These are phyloP conservation scores for Citrus cavaleriei DNA, from an alignment of 345 rosid species.

Conservation along the genomic window DNA sequence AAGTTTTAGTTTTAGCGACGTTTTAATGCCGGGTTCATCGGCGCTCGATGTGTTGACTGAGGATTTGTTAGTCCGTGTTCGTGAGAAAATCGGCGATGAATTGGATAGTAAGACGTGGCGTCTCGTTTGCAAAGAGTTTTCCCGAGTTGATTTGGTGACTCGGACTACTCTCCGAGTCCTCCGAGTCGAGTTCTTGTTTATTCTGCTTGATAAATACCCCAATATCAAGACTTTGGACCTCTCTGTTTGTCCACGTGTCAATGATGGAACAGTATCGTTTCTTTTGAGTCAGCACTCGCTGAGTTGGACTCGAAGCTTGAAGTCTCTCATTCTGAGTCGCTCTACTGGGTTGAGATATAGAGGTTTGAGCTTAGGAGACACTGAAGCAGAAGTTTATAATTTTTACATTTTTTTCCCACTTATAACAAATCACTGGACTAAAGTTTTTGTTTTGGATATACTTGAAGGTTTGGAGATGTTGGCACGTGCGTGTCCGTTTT, in stretches of 20 bases:
- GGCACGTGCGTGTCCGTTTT: conserved; percentile 44
- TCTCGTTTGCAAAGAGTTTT: conserved; percentile 67
- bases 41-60: conserved; percentile 52
- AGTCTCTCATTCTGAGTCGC: conserved; percentile 55
- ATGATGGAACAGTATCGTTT: conserved; percentile 51
- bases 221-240: conserved; percentile 61
- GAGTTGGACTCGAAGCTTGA: conserved; percentile 40
- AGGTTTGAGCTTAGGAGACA: conserved; percentile 30
- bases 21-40: conserved; percentile 17
- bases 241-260: conserved; percentile 72
- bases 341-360: conserved; percentile 53
- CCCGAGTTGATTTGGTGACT: conserved; percentile 54
- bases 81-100: conserved; percentile 35
- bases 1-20: background rate
- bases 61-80: conserved; percentile 61
- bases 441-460: background rate
- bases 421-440: background rate
- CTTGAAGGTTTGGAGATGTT: conserved; percentile 53
- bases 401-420: background rate
- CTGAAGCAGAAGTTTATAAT: background rate
- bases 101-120: conserved; percentile 67
- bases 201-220: conserved; percentile 46
- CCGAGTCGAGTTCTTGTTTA: conserved; percentile 56
- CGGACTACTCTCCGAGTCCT: conserved; percentile 59
- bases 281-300: conserved; percentile 23